phyloP scores from a whole-genome alignment of 1,284 basidiomycete genomes.

The Tylopilus orsonianus region DNA sequence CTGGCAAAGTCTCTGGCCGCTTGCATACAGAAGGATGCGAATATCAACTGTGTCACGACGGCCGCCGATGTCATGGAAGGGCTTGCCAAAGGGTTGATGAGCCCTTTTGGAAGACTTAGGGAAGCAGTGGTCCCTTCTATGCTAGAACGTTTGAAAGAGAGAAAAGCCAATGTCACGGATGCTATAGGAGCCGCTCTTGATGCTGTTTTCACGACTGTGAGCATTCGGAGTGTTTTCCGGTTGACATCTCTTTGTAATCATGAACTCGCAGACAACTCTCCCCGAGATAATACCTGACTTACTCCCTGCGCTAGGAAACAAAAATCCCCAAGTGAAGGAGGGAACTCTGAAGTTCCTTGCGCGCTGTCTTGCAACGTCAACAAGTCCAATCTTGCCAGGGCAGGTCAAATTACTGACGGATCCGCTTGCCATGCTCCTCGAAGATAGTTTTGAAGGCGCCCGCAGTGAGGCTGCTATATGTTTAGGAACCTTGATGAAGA shows the following conservation, averaged over 20 bases:
- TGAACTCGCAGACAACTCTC: constrained; percentile 63
- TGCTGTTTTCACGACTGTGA: constrained; percentile 83
- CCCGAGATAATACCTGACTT: constrained; percentile 86
- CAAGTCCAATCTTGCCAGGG: constrained; percentile 64
- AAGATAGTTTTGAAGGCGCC: constrained; percentile 90
- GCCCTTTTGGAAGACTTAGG: constrained; percentile 74
- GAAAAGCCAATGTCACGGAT: constrained; percentile 90
- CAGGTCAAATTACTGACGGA: constrained; percentile 89
- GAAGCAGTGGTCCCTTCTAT: constrained; percentile 77
- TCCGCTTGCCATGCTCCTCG: constrained; percentile 72
- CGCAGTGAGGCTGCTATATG: constrained; percentile 87
- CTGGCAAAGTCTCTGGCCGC: constrained; percentile 76
- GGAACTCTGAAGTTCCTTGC: constrained; percentile 88
- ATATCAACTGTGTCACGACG: constrained; percentile 93
- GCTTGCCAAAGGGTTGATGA: constrained; percentile 81
- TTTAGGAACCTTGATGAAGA: constrained; percentile 93
- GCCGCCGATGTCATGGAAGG: constrained; percentile 87
- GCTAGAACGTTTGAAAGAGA: constrained; percentile 92
- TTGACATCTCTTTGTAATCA: constrained; percentile 12
- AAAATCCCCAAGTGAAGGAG: constrained; percentile 98
- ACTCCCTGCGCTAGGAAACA: constrained; percentile 76
- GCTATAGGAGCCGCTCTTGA: constrained; percentile 87
- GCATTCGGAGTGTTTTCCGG: constrained; percentile 26
- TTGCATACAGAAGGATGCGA: constrained; percentile 88
- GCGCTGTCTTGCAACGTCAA: constrained; percentile 75